Evolutionary conservation across 768 basidiomycete genomes (phyloP).

Genomic region (Pisolithus marmoratus): DNA sequence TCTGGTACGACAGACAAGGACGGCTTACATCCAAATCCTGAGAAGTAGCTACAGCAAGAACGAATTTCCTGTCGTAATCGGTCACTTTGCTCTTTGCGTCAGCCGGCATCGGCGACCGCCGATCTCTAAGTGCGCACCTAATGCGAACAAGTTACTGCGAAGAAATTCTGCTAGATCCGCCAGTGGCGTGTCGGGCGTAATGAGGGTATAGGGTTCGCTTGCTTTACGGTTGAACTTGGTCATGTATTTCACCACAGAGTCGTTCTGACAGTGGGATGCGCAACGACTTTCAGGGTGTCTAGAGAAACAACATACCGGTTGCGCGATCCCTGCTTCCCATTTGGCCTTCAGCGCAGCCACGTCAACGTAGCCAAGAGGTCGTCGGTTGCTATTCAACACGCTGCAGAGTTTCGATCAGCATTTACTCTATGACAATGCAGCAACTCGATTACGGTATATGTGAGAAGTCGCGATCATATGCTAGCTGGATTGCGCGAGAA

Average conservation of each 20-base stretch:
- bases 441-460: slow-evolving; percentile 69
- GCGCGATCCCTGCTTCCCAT: slow-evolving; percentile 70
- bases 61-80: slow-evolving; percentile 75
- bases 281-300: background rate
- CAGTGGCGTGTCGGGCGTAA: slow-evolving; percentile 76
- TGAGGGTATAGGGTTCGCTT: slow-evolving; percentile 65
- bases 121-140: slow-evolving; percentile 42
- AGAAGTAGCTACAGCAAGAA: slow-evolving; percentile 71
- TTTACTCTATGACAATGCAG: background rate
- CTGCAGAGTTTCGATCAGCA: slow-evolving; percentile 33
- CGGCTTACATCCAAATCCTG: slow-evolving; percentile 56
- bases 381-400: slow-evolving; percentile 65
- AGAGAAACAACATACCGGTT: slow-evolving; percentile 47
- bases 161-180: slow-evolving; percentile 81
- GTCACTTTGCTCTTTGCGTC: slow-evolving; percentile 53
- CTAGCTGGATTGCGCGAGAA: slow-evolving; percentile 72
- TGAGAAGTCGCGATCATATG: slow-evolving; percentile 92
- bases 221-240: slow-evolving; percentile 64
- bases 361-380: slow-evolving; percentile 82
- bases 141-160: slow-evolving; percentile 62
- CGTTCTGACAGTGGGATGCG: slow-evolving; percentile 41
- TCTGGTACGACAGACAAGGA: background rate
- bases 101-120: background rate
- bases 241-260: slow-evolving; percentile 68
- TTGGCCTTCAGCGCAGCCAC: slow-evolving; percentile 66